phyloP scores from a whole-genome alignment of 1,284 basidiomycete genomes.

The Puccinia coronata region DNA sequence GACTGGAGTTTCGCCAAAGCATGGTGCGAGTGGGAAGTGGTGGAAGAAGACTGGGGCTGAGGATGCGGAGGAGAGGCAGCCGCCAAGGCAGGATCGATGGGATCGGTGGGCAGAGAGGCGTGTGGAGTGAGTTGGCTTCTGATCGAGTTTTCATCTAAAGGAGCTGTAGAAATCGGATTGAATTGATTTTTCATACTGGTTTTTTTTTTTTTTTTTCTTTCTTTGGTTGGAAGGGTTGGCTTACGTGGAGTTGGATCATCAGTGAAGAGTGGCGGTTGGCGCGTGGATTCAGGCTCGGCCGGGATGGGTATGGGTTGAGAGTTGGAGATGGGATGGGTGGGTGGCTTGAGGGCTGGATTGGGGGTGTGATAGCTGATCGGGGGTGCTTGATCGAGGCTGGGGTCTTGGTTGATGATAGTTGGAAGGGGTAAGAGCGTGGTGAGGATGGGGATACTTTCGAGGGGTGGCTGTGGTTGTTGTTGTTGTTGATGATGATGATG shows the following conservation, averaged over 20 bases:
- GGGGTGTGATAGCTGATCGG: background rate
- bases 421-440: background rate
- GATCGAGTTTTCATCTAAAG: background rate
- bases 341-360: background rate
- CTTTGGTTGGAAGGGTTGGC: too few species aligned
- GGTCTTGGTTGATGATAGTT: too few species aligned
- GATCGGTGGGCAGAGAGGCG: background rate
- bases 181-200: background rate
- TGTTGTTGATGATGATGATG: conserved; percentile 3
- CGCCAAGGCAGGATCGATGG: conserved; percentile 7
- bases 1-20: background rate
- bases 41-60: too few species aligned
- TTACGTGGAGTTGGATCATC: background rate
- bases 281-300: too few species aligned
- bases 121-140: background rate
- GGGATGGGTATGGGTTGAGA: background rate
- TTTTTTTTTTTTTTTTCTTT: background rate
- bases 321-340: background rate
- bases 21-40: background rate
- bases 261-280: background rate
- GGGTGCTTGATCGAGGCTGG: too few species aligned
- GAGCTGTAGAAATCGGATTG: background rate
- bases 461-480: background rate
- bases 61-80: too few species aligned
- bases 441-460: too few species aligned